phyloP scores from a whole-genome alignment of 2,329 filamentous ascomycete species.

The Rutstroemia sp. region DNA sequence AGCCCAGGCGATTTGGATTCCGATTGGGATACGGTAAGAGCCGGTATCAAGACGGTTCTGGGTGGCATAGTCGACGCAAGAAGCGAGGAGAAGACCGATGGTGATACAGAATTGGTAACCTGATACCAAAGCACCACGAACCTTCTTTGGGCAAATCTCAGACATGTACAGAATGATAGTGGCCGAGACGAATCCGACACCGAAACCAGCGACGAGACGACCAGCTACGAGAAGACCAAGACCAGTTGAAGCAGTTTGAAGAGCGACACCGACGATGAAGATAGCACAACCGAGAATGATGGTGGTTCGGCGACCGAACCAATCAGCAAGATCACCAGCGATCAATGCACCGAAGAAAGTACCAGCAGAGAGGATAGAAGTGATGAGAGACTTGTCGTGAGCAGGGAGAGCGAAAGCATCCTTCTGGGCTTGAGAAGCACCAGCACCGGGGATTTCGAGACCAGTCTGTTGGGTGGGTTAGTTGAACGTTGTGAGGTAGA shows the following conservation, averaged over 20 bases:
- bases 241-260: slow-evolving; percentile 57
- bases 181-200: slow-evolving; percentile 74
- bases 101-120: slow-evolving; percentile 82
- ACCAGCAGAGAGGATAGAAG: slow-evolving; percentile 62
- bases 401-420: slow-evolving; percentile 34
- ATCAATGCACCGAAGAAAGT: slow-evolving; percentile 77
- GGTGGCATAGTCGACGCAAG: slow-evolving; percentile 66
- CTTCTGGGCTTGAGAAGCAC: slow-evolving; percentile 10
- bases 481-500: background rate
- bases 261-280: slow-evolving; percentile 57
- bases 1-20: slow-evolving; percentile 74
- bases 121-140: slow-evolving; percentile 72
- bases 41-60: slow-evolving; percentile 53
- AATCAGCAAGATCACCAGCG: slow-evolving; percentile 70
- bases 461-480: slow-evolving; percentile 10
- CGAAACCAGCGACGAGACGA: slow-evolving; percentile 67
- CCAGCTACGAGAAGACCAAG: slow-evolving; percentile 41
- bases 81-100: slow-evolving; percentile 67
- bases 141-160: slow-evolving; percentile 53
- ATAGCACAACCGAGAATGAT: slow-evolving; percentile 55
- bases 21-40: slow-evolving; percentile 75
- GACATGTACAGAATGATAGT: slow-evolving; percentile 78
- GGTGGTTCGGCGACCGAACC: slow-evolving; percentile 63
- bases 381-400: slow-evolving; percentile 52
- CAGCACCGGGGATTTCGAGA: slow-evolving; percentile 15